phyloP scores from a whole-genome alignment of 768 basidiomycete species.

The Ramaria rubella region DNA sequence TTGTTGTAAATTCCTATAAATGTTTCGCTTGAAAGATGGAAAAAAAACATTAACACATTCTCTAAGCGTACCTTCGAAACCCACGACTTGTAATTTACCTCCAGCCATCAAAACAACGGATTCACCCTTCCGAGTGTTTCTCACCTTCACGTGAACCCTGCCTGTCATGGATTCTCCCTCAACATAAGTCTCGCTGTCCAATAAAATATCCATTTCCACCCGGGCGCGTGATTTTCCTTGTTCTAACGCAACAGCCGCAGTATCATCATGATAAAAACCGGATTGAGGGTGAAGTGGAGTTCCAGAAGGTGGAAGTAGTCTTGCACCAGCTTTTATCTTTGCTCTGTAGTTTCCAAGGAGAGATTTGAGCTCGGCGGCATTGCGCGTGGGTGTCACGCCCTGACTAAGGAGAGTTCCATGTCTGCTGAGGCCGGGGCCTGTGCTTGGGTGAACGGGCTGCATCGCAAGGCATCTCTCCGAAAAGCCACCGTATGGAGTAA shows the following conservation, averaged over 20 bases:
- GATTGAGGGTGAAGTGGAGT: neutral
- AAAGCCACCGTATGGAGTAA: constrained; percentile 28
- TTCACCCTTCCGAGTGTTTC: constrained; percentile 46
- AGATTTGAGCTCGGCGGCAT: constrained; percentile 49
- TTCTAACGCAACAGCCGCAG: constrained; percentile 45
- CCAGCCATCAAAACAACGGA: constrained; percentile 57
- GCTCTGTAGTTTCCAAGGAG: constrained; percentile 58
- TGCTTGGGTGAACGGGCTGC: neutral
- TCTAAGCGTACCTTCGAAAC: constrained; percentile 59
- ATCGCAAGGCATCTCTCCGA: neutral
- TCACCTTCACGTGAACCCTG: constrained; percentile 57
- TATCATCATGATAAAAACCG: neutral
- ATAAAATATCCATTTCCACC: constrained; percentile 75
- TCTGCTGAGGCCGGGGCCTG: constrained; percentile 27
- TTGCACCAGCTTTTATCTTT: constrained; percentile 48
- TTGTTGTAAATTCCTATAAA: constrained; percentile 38
- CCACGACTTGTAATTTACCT: constrained; percentile 75
- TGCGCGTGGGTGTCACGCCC: constrained; percentile 42
- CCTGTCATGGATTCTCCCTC: constrained; percentile 76
- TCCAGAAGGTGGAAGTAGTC: constrained; percentile 29
- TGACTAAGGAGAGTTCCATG: constrained; percentile 50
- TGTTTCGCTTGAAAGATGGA: constrained; percentile 14
- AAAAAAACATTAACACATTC: neutral
- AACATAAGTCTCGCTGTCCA: constrained; percentile 68
- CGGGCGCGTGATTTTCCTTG: constrained; percentile 68